Conservation (phyloP, 2,329 filamentous ascomycete species). For the Exserohilum turcica region DNA sequence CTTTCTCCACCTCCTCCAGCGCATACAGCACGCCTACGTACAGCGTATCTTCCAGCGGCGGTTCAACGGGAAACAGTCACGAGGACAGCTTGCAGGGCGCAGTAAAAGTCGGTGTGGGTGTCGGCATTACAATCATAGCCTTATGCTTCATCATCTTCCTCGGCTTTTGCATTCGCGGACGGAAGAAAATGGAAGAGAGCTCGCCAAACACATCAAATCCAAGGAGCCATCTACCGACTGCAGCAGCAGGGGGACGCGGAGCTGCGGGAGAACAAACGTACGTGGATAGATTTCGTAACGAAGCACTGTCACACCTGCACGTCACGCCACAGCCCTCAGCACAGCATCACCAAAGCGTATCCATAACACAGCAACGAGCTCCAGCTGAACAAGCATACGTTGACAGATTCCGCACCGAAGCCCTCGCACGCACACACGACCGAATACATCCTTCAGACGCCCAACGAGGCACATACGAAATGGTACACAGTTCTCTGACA, state of each 20-base stretch:
- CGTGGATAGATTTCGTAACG: background rate
- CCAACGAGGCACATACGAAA: too few relatives aligned
- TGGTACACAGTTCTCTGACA: too few relatives aligned
- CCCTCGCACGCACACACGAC: too few relatives aligned
- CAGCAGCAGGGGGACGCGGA: background rate
- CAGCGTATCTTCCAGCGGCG: too few relatives aligned
- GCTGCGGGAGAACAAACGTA: background rate
- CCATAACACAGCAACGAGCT: too few relatives aligned
- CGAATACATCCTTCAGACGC: too few relatives aligned
- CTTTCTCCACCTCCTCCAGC: background rate
- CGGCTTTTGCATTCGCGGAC: background rate
- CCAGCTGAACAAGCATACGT: background rate
- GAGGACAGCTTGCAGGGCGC: background rate
- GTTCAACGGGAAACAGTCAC: background rate
- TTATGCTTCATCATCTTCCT: background rate
- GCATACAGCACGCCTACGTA: background rate
- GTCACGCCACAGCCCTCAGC: too few relatives aligned
- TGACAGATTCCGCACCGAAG: too few relatives aligned
- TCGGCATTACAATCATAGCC: background rate
- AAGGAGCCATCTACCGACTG: background rate
- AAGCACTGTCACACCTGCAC: too few relatives aligned
- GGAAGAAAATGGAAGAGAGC: background rate
- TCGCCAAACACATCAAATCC: background rate
- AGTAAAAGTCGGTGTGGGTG: background rate
- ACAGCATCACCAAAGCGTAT: too few relatives aligned